These are phyloP conservation scores for Kluyveromyces wickerhamii DNA, from an alignment of 805 yeast genomes.

Conservation along the genomic window DNA sequence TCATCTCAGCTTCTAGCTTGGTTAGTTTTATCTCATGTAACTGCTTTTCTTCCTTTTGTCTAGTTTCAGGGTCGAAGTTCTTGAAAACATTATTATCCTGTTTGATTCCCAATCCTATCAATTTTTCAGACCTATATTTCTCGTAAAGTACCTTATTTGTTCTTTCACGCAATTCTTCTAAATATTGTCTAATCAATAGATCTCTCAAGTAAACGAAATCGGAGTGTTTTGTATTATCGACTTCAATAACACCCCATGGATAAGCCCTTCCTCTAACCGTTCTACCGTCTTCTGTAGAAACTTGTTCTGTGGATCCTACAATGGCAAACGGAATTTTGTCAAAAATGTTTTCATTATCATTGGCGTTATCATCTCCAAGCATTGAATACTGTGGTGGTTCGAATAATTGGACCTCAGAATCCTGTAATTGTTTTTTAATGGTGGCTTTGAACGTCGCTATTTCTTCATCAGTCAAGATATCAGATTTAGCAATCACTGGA, in stretches of 20 bases:
- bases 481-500: conserved; percentile 92
- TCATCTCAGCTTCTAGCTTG: conserved; percentile 95
- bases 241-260: conserved; percentile 97
- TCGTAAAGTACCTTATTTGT: conserved; percentile 76
- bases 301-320: conserved; percentile 76
- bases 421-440: conserved; percentile 66
- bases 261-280: conserved; percentile 83
- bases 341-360: conserved; percentile 58
- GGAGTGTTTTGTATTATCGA: conserved; percentile 88
- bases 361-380: conserved; percentile 77
- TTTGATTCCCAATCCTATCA: conserved; percentile 72
- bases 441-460: conserved; percentile 65
- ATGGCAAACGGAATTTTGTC: conserved; percentile 84
- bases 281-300: conserved; percentile 66
- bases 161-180: conserved; percentile 88
- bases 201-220: conserved; percentile 88
- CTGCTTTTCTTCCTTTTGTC: conserved; percentile 89
- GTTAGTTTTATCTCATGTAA: conserved; percentile 90
- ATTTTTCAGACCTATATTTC: conserved; percentile 78
- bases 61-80: conserved; percentile 86
- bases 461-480: conserved; percentile 85
- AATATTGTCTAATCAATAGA: conserved; percentile 76
- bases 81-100: conserved; percentile 92
- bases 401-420: conserved; percentile 69
- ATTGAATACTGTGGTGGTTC: conserved; percentile 68